Evolutionary conservation across 2,329 filamentous ascomycete species (phyloP).

Genomic region (Colletotrichum sidae): DNA sequence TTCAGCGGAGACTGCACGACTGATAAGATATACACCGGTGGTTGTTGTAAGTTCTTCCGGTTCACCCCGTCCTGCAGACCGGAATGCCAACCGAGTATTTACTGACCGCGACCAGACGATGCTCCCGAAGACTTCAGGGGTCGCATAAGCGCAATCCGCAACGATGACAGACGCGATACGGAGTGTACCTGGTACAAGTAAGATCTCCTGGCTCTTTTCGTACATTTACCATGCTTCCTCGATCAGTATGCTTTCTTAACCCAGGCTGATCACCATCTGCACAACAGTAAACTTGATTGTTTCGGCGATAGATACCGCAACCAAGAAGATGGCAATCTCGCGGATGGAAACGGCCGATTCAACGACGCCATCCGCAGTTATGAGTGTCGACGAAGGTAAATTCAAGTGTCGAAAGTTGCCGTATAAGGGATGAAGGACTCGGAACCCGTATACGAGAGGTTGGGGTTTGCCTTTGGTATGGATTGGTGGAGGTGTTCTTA

Average conservation of each 20-base stretch:
- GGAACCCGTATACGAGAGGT: too few species aligned
- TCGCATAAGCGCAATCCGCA: slow-evolving; percentile 16
- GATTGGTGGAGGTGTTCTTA: too few species aligned
- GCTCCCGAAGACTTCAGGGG: slow-evolving; percentile 8
- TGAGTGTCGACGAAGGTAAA: slow-evolving; percentile 12
- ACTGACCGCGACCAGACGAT: neutral
- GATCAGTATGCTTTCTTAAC: neutral
- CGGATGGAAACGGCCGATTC: slow-evolving; percentile 17
- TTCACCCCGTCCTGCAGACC: neutral
- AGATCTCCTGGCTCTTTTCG: too few species aligned
- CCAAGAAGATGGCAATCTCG: slow-evolving; percentile 18
- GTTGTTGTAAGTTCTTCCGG: neutral
- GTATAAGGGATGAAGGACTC: too few species aligned
- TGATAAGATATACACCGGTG: slow-evolving; percentile 8
- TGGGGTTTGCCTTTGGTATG: too few species aligned
- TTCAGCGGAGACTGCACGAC: slow-evolving; percentile 1
- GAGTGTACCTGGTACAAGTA: slow-evolving; percentile 19
- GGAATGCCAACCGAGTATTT: neutral
- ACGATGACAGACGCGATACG: slow-evolving; percentile 10
- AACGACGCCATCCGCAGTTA: slow-evolving; percentile 23
- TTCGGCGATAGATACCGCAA: slow-evolving; percentile 15
- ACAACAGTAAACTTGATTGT: slow-evolving; percentile 1
- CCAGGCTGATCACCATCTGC: neutral
- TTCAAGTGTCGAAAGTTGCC: too few species aligned
- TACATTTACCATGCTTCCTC: too few species aligned